Evolutionary conservation across 768 basidiomycete species (phyloP).

Genomic region (Pisolithus tinctorius): DNA sequence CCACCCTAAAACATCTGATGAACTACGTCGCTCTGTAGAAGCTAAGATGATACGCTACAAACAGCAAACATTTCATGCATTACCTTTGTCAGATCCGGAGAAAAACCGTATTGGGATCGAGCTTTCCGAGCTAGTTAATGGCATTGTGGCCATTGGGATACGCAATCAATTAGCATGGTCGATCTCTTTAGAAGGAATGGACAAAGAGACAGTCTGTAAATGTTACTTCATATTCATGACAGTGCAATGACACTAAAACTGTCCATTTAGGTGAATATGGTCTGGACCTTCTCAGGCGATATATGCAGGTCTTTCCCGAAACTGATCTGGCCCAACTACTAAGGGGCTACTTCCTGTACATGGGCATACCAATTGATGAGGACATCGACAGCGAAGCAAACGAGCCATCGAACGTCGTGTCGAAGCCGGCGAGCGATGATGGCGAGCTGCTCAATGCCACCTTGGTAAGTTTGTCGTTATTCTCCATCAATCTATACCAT

Average conservation of each 20-base stretch:
- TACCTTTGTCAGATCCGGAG: slow-evolving; percentile 39
- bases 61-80: slow-evolving; percentile 50
- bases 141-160: slow-evolving; percentile 68
- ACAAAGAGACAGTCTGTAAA: slow-evolving; percentile 63
- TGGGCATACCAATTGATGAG: slow-evolving; percentile 37
- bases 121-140: slow-evolving; percentile 66
- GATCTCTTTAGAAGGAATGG: slow-evolving; percentile 65
- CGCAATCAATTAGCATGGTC: slow-evolving; percentile 82
- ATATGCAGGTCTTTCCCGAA: slow-evolving; percentile 57
- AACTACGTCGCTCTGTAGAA: slow-evolving; percentile 72
- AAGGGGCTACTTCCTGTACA: slow-evolving; percentile 62
- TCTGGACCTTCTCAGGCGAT: slow-evolving; percentile 47
- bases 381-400: slow-evolving; percentile 26
- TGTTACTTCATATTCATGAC: slow-evolving; percentile 7
- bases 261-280: slow-evolving; percentile 53
- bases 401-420: slow-evolving; percentile 2
- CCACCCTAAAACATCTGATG: slow-evolving; percentile 74
- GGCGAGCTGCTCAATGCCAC: slow-evolving; percentile 55
- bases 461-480: slow-evolving; percentile 38
- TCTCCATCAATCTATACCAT: background rate
- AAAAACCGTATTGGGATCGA: slow-evolving; percentile 51
- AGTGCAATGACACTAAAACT: slow-evolving; percentile 1
- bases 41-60: slow-evolving; percentile 65
- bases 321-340: slow-evolving; percentile 52
- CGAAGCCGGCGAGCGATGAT: slow-evolving; percentile 18